Base-by-base conservation (phyloP, 805 yeast species). In the Sporopachydermia lactativora region DNA sequence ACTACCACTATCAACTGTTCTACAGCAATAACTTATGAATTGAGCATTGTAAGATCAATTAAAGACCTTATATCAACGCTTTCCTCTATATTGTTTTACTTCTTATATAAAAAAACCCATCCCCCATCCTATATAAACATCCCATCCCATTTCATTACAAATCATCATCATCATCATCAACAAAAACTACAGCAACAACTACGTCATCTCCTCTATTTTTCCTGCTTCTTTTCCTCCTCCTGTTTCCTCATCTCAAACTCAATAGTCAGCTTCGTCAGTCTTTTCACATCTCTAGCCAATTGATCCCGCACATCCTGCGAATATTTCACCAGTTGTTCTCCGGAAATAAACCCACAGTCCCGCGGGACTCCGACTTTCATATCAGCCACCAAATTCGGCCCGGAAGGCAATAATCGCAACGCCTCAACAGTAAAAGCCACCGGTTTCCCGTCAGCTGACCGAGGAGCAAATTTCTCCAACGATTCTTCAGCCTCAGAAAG, bases 141-240 rank as follows among this genome's bases (percentile, higher is more conserved):
- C 31, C 8, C 8, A 24, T 24, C 31, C 8, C n/a, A 24, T 24
- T n/a, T 24, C 13, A 24, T 24, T 24, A n/a, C 31, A 8, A n/a
- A 8, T 24, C 13, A 24, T 24, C n/a, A n/a, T n/a, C n/a, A n/a
- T 24, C n/a, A 8, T 8, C 31, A 24, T 24, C 8, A 8, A 24
- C 31, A 24, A 24, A 24, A 24, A 24, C 8, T 24, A 8, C 31
- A 8, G n/a, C n/a, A 24, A 24, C 13, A 24, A 8, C n/a, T n/a
- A 24, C 31, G 31, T n/a, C 31, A 8, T 24, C 31, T 24, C 31
- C 31, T 24, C n/a, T 8, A 24, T 24, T 24, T 24, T 8, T n/a
- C n/a, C n/a, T 24, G 13, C 31, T n/a, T 24, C 31, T 24, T n/a
- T 24, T 24, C n/a, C 31, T 24, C n/a, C 31, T 24, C 31, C n/a